Conservation (phyloP, 495 filamentous ascomycete species). For the Melanomma pulvis-pyrius region DNA sequence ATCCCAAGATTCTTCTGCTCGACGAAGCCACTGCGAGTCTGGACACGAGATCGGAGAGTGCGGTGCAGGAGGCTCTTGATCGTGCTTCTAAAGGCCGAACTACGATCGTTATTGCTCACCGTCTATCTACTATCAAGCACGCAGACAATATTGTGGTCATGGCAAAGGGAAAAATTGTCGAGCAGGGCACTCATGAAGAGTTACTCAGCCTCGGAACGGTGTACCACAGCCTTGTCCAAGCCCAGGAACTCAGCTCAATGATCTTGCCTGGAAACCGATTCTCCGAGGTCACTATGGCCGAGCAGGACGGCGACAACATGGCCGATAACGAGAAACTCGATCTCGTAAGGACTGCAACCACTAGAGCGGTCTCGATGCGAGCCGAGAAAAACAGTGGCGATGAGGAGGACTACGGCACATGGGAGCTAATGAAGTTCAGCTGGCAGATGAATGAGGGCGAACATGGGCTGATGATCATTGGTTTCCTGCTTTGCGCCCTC, state of each 20-base stretch:
- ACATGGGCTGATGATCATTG: conserved; percentile 71
- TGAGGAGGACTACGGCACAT: conserved; percentile 57
- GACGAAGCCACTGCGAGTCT: conserved; percentile 94
- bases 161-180: conserved; percentile 79
- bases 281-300: conserved; percentile 36
- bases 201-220: conserved; percentile 63
- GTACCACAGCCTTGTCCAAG: conserved; percentile 79
- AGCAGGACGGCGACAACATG: conserved; percentile 39
- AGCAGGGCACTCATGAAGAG: conserved; percentile 80
- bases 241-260: conserved; percentile 58
- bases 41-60: conserved; percentile 94
- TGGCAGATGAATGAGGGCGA: conserved; percentile 81
- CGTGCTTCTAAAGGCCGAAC: conserved; percentile 86
- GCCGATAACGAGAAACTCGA: conserved; percentile 23
- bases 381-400: conserved; percentile 51
- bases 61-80: conserved; percentile 92
- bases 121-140: conserved; percentile 88
- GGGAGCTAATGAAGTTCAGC: conserved; percentile 82
- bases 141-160: conserved; percentile 97
- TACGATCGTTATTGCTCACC: conserved; percentile 94
- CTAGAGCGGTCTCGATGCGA: conserved; percentile 45
- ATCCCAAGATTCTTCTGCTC: conserved; percentile 93
- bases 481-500: conserved; percentile 76
- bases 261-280: conserved; percentile 51
- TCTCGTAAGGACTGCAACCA: conserved; percentile 22